A percentile compares a stretch with the other conserved stretches of the same genome.
Conservation (phyloP, 1,284 basidiomycete species). For the Irpex sp. region DNA sequence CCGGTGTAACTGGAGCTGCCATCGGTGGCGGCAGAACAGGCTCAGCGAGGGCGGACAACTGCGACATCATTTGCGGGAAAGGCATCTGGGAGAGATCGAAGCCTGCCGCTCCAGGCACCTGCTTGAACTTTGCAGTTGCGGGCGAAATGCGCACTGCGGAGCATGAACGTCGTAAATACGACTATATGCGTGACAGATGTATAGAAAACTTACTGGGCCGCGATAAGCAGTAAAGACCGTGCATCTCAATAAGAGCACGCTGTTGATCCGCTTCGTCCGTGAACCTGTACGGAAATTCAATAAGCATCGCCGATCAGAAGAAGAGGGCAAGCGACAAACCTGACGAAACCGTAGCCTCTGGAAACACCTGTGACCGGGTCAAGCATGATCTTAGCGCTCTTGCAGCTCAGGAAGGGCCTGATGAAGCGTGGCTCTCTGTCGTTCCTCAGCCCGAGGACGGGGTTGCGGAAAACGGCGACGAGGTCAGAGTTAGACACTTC, state of each 20-base stretch:
- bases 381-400: slow-evolving; percentile 92
- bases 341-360: slow-evolving; percentile 86
- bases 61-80: slow-evolving; percentile 31
- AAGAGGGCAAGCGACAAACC: slow-evolving; percentile 40
- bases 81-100: slow-evolving; percentile 49
- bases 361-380: slow-evolving; percentile 88
- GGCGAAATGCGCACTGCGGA: slow-evolving; percentile 80
- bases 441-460: slow-evolving; percentile 75
- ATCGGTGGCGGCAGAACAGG: slow-evolving; percentile 19
- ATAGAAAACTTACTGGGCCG: slow-evolving; percentile 64
- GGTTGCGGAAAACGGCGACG: slow-evolving; percentile 84
- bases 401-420: slow-evolving; percentile 81
- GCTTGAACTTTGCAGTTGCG: slow-evolving; percentile 84
- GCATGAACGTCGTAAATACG: slow-evolving; percentile 16
- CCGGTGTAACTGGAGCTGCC: slow-evolving; percentile 41
- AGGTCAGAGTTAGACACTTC: slow-evolving; percentile 89
- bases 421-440: slow-evolving; percentile 83
- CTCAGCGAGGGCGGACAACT: slow-evolving; percentile 12
- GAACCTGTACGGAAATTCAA: slow-evolving; percentile 46
- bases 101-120: slow-evolving; percentile 39
- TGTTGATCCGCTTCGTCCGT: slow-evolving; percentile 85
- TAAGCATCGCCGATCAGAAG: slow-evolving; percentile 7
- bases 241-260: slow-evolving; percentile 87
- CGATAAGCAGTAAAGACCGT: slow-evolving; percentile 81
- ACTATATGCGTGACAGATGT: not conserved